Evolutionary conservation across 768 basidiomycete genomes (phyloP), one percentile per base, ranked within the genome.

Genomic region (Podaxis sp.): DNA sequence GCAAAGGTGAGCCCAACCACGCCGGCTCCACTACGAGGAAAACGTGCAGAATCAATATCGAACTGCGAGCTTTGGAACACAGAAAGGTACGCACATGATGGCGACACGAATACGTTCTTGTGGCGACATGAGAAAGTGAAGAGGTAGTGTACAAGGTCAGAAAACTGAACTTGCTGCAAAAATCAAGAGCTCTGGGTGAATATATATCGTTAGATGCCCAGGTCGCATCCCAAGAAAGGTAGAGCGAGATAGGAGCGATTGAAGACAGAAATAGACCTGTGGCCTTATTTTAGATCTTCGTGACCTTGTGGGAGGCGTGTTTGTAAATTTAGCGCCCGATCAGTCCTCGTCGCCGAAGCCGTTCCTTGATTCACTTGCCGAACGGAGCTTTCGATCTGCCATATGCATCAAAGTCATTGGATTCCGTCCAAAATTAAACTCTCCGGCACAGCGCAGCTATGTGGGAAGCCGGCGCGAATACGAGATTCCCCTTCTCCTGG

Each of bases 1-100:
- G 76, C 77, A 23, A 76, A 66, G 25, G 72, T 73, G 52, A 79
- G 62, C 36, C 78, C 77, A 38, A 73, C 76, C 14, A 79, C 72
- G 7, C 77, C 78, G 2, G 77, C 77, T 7, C 77, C 77, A 21
- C 78, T 79, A 53, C 1, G 16, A 11, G 2, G 35, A 25, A 10
- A 13, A 11, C 13, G 25, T 18, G 14, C 4, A 25, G 13, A 14
- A 7, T 14, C n/a, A 57, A 35, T 11, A 47, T 2, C 13, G 21
- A 21, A 14, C 21, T 16, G 5, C 21, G 10, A 23, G 6, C 4
- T 13, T 16, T 13, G 5, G 46, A 37, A 25, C 23, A 10, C 23
- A 2, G 32, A 53, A 27, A 7, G 23, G 32, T 37, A 48, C 55
- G 21, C 27, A 57, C 56, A 57, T 37, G 25, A 57, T 57, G 13